Evolutionary conservation across 169 alveolate genomes (phyloP), one percentile per base, ranked within the genome.

Genomic region (Besnoitia besnoiti): DNA sequence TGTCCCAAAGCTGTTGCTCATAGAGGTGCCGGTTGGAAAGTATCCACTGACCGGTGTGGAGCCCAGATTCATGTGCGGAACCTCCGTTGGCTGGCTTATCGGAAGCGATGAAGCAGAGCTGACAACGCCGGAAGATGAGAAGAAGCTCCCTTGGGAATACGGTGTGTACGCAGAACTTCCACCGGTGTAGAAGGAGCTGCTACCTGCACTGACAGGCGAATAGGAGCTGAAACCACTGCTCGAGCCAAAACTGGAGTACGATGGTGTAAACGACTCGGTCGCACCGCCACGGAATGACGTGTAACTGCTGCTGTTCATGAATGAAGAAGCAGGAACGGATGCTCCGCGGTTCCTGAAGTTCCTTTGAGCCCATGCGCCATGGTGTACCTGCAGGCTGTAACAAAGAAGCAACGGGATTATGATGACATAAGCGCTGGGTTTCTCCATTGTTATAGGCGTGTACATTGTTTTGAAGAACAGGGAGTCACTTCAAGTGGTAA

Each of bases 181-280:
- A 19, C 4, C 8, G 27, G 82, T 3, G 39, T 14, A n/a, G 82
- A 73, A 7, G 47, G 46, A 37, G 24, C 44, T 73, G 82, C 82
- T 16, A 37, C 16, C 39, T 16, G 47, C 46, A 37, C 82, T 37
- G 39, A 35, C 82, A 73, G 39, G 82, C 8, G 46, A 73, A 19
- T 73, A 62, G 14, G 79, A 35, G 82, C 82, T 73, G 47, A 30
- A 27, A 0, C 82, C 82, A 73, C 82, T 73, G 82, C 82, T 73
- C 46, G 82, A 35, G 82, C 82, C 46, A 19, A 73, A 73, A 2
- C 27, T n/a, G 14, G 47, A 27, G 82, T 73, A 73, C 8, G 82
- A 5, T 5, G 67, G 12, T 3, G 67, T 8, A 1, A n/a, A 16
- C 24, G 67, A 55, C 12, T 19, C 3, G 3, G 30, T n/a, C 24